Percentiles rank a stretch among this genome's conserved stretches.
Conservation (phyloP, 192 early-diverging fungal species). For the Rhizophagus clarus region DNA sequence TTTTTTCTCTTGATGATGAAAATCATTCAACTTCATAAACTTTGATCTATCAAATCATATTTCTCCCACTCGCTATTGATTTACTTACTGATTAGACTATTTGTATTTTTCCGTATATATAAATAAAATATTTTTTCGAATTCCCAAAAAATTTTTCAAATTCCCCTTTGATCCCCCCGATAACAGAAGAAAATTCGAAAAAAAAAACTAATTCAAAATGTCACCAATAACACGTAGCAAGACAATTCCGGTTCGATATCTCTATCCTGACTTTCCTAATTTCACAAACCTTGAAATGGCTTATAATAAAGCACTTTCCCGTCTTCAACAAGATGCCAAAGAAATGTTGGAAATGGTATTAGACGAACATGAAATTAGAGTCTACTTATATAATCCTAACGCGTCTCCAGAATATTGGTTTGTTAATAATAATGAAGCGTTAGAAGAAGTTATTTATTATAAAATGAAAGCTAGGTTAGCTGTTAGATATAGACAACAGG, state of each 20-base stretch:
- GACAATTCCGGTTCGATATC: background rate
- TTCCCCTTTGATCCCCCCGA: background rate
- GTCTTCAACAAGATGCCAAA: conserved; percentile 10
- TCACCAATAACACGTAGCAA: conserved; percentile 24
- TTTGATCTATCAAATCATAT: too few species aligned
- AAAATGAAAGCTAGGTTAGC: conserved; percentile 17
- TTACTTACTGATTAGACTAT: too few species aligned
- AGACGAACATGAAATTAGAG: background rate
- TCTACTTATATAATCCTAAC: background rate
- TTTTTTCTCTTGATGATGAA: background rate
- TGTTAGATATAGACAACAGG: conserved; percentile 2
- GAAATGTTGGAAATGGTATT: background rate
- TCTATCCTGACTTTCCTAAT: background rate
- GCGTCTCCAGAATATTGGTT: conserved; percentile 16
- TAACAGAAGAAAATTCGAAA: background rate
- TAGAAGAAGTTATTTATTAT: conserved; percentile 19
- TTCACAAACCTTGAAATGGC: background rate
- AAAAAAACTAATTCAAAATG: too few species aligned
- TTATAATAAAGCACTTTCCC: background rate
- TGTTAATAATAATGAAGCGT: conserved; percentile 7
- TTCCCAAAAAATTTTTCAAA: background rate
- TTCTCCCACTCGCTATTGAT: too few species aligned
- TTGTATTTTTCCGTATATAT: background rate
- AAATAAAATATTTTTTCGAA: background rate
- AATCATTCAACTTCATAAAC: background rate